Evolutionary conservation across 2,329 filamentous ascomycete species (phyloP), one percentile per base, ranked within the genome.

Genomic region (Fusarium heterosporum): DNA sequence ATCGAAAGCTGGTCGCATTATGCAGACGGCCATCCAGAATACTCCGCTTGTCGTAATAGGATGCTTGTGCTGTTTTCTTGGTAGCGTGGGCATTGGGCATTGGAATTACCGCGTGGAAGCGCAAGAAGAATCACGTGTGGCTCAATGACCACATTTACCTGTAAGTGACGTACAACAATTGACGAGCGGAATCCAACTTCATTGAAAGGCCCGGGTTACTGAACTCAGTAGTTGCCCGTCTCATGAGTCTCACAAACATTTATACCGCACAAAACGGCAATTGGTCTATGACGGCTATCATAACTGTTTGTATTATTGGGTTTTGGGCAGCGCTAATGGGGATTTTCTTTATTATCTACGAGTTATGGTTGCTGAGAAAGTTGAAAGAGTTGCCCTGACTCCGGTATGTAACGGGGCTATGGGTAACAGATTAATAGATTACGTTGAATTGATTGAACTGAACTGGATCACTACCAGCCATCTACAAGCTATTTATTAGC

Each of bases 121-220:
- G 43, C 9, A 61, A 42, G 46, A 42, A 45, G 8, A 61, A 61
- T 22, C 47, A 56, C 8, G 29, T 61, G 6, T 61, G 41, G 57
- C 46, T 61, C 6, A 16, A 38, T 42, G 41, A 61, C 16, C 40
- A 40, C 16, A 50, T 61, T 4, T 47, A 51, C 28, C 14, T 61
- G 52, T 61, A 3, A 51, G 51, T 29, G 28, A 48, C 17, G 19
- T 25, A 4, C 13, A n/a, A n/a, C n/a, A 13, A 41, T 41, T 16
- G 6, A 25, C 22, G 12, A 14, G 19, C 19, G 8, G 13, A 8
- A 10, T 41, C 19, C 25, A 41, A 41, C 39, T n/a, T 29, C 28
- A 10, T 29, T 29, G 10, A 29, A 29, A 6, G 43, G 6, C 43
- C 43, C n/a, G 43, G 43, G 16, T 22, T 46, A 7, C 29, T 47